Conservation (phyloP, 2,329 filamentous ascomycete species). For the Magnaporthiopsis incrustans region DNA sequence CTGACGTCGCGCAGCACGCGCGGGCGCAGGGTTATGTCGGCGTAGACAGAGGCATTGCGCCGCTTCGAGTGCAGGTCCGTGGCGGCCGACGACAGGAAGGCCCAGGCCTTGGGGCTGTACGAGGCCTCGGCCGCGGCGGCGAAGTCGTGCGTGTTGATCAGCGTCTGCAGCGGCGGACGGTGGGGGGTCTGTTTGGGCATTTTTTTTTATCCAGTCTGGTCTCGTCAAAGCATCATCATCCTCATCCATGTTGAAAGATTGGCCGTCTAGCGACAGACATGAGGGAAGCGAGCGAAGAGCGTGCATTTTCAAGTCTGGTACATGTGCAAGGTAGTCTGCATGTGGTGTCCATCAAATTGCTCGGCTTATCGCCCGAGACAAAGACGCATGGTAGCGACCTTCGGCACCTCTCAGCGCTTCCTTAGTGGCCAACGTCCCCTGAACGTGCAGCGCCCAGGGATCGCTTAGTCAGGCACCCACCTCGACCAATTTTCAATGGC, state of each 20-base stretch:
- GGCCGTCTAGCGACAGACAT: no score
- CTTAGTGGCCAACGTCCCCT: no score
- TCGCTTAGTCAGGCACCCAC: background rate
- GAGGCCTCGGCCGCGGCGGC: constrained; percentile 45
- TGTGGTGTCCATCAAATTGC: no score
- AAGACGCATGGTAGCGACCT: background rate
- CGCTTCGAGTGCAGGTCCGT: constrained; percentile 51
- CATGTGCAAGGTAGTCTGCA: no score
- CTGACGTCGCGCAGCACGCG: constrained; percentile 50
- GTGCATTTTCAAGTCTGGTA: no score
- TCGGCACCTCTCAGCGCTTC: background rate
- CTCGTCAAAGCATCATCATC: no score
- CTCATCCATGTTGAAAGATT: no score
- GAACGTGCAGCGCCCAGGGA: no score
- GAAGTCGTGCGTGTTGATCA: constrained; percentile 56
- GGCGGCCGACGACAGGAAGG: constrained; percentile 59
- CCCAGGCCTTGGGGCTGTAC: constrained; percentile 57
- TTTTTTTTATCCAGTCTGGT: no score
- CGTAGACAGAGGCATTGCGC: constrained; percentile 47
- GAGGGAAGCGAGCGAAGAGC: no score
- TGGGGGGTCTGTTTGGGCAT: no score
- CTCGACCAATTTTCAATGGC: no score
- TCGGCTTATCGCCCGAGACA: background rate
- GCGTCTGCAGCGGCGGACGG: constrained; percentile 33
- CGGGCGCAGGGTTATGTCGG: constrained; percentile 50